A percentile compares a stretch with the other conserved stretches of the same genome.
phyloP scores from a whole-genome alignment of 2,329 filamentous ascomycete species.

The Colletotrichum graminicola region DNA sequence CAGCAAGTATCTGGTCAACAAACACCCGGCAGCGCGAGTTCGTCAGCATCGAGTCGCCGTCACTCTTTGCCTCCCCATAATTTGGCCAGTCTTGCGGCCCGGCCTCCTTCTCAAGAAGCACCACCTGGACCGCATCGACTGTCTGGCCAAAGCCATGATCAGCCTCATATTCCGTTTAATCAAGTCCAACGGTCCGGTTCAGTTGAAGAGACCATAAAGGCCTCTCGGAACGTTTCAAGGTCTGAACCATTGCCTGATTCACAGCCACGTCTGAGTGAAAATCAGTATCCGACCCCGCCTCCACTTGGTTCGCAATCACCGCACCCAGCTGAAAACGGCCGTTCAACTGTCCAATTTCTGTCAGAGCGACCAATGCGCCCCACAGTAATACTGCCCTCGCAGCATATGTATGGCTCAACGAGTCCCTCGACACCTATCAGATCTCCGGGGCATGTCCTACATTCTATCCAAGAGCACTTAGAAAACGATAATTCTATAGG shows the following conservation, averaged over 20 bases:
- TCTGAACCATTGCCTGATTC: neutral
- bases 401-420: slow-evolving; percentile 4
- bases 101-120: neutral
- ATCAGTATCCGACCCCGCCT: neutral
- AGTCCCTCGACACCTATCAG: slow-evolving; percentile 24
- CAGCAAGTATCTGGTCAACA: neutral
- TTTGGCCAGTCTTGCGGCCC: neutral
- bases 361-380: slow-evolving; percentile 29
- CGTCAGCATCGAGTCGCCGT: slow-evolving; percentile 21
- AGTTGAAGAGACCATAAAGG: neutral
- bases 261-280: neutral
- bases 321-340: neutral
- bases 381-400: slow-evolving; percentile 1
- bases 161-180: neutral
- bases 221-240: neutral
- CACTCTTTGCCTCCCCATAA: slow-evolving; percentile 27
- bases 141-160: neutral
- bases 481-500: slow-evolving; percentile 8
- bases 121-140: neutral
- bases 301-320: neutral
- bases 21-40: neutral
- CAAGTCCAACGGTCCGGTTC: neutral
- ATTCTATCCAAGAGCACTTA: slow-evolving; percentile 40
- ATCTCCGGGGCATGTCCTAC: slow-evolving; percentile 38
- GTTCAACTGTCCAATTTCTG: neutral